Evolutionary conservation across 208 protist species (phyloP).

Genomic region (Trypanosoma cruzi): DNA sequence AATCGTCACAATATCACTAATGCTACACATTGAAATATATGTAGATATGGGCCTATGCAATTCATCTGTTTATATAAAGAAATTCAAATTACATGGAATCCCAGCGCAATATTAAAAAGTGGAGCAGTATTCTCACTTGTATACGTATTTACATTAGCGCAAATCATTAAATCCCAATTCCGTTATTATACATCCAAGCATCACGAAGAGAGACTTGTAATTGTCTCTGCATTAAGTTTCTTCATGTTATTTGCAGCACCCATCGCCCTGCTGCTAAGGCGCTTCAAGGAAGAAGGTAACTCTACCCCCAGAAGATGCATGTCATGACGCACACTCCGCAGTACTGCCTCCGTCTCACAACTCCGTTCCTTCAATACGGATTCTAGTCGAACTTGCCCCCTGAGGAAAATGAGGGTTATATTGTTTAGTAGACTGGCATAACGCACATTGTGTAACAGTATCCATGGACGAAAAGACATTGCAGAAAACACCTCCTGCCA

Average conservation of each 20-base stretch:
- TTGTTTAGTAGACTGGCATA: constrained; percentile 52
- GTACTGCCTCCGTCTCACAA: constrained; percentile 24
- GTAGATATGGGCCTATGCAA: not conserved
- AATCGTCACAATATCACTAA: too few relatives aligned
- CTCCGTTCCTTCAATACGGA: constrained; percentile 26
- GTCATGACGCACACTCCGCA: constrained; percentile 25
- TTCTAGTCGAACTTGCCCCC: constrained; percentile 25
- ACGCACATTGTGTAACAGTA: constrained; percentile 38
- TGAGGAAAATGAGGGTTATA: constrained; percentile 33
- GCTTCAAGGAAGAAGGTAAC: not conserved
- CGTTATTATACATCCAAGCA: too few relatives aligned
- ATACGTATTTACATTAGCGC: too few relatives aligned
- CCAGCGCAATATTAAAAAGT: too few relatives aligned
- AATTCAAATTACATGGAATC: too few relatives aligned
- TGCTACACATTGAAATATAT: constrained; percentile 3
- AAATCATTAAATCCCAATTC: too few relatives aligned
- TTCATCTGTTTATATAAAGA: too few relatives aligned
- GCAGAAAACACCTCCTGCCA: constrained; percentile 68
- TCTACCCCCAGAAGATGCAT: constrained; percentile 12
- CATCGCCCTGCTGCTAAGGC: constrained; percentile 10
- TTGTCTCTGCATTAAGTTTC: not conserved
- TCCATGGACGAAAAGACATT: constrained; percentile 53
- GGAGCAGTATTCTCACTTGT: too few relatives aligned
- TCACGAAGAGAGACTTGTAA: not conserved
- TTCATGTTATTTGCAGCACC: constrained; percentile 10